Base-by-base conservation (phyloP, 257 asterid genomes). In the Solanum pimpinellifolium region DNA sequence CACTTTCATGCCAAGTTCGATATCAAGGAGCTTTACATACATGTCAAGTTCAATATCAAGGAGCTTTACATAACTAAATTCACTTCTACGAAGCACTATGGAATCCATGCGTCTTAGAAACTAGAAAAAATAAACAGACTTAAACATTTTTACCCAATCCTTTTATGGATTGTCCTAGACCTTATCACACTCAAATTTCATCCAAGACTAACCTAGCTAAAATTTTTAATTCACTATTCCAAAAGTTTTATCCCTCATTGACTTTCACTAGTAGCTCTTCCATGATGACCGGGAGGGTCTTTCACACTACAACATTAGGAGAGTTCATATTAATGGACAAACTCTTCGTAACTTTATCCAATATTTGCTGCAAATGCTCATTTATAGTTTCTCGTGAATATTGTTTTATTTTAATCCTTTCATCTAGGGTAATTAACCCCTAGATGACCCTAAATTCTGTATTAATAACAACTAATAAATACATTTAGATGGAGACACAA, bases 301-400 rank as follows among this genome's bases (percentile, higher is more conserved):
- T 52, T 18, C 62, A 18, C 85, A 92, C 96, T 14, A 92, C 86
- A 42, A 72, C 85, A 69, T 87, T 91, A 27, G 94, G 88, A 87
- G 86, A 90, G 52, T 90, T 91, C 91, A 86, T 74, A 18, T 89
- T 89, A 3, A 91, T 74, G 52, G 97, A 90, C 9, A 96, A 92
- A 89, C 93, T 93, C 23, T 88, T 91, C 20, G 92, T 93, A 27
- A 98, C 97, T 85, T 92, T 96, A 68, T 92, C 96, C 21, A 95
- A 86, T 91, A 96, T 94, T 70, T 94, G 86, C 85, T 96, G 95
- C 90, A 96, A 91, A 91, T 96, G 94, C 89, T 92, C 95, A 93
- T 94, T 80, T 94, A 98, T 92, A 93, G 39, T 85, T 91, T 95
- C 96, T 93, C 11, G 2, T 52, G 62, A 18, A 52, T 52, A 18